Evolutionary conservation across 495 filamentous ascomycete genomes (phyloP), one percentile per base, ranked within the genome.

Genomic region (Patellaria atrata): DNA sequence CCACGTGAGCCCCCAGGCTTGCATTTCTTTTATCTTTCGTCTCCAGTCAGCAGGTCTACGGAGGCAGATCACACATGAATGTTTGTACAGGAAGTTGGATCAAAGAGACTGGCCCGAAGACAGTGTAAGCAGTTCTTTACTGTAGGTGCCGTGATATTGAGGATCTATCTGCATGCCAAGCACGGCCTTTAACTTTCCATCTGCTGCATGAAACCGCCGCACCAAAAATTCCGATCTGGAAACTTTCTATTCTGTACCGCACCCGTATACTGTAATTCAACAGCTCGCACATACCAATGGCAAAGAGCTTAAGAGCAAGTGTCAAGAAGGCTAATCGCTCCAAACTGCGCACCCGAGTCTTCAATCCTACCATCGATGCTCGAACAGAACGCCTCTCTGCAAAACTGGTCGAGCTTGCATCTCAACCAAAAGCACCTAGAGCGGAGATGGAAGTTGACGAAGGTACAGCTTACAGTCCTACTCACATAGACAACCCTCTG

Each of bases 281-380:
- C 30, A 5, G 14, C 30, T 27, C 36, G 14, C 14, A 26, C 12
- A 9, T 37, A 51, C 68, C 40, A 40, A 94, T 94, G 85, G 85
- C 84, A 2, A 92, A 89, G 48, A 76, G 79, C 51, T 58, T 76
- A 29, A 67, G 85, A 47, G 65, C 84, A 25, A 83, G 77, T 45
- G 60, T 65, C 31, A 69, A 66, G 44, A 92, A 94, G 64, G 61
- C 68, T 44, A 87, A 94, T 60, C 77, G 78, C 50, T 65, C 70
- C 37, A 73, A 64, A 35, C 64, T 93, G 28, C 82, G 84, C 55
- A 62, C 67, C 35, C 75, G 65, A 33, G 72, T 93, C 39, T 92
- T 91, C 53, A 77, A 73, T 0, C 85, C 85, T 7, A 69, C 74
- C 27, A 81, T 83, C 48, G 54, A 65, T 47, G 84, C 77, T 23